Conservation (phyloP, 2,329 filamentous ascomycete species). For the Diaporthe ilicicola region DNA sequence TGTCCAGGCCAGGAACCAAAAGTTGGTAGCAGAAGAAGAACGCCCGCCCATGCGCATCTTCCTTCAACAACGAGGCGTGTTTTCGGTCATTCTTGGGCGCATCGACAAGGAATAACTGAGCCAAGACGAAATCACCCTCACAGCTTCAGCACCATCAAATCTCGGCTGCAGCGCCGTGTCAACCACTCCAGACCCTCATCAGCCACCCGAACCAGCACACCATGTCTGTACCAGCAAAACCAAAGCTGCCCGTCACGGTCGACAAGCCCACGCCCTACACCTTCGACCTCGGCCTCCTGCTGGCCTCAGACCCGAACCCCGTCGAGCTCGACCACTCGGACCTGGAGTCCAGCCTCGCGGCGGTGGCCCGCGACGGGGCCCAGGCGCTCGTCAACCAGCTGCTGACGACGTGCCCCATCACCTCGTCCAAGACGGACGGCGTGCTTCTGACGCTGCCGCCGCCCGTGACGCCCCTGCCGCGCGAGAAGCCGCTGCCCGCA, state of each 20-base stretch:
- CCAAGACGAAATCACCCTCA: not conserved
- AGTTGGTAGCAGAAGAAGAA: not conserved
- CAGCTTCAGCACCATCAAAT: not conserved
- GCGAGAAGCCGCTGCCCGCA: slow-evolving; percentile 89
- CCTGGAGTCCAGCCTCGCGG: slow-evolving; percentile 74
- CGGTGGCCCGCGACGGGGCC: slow-evolving; percentile 85
- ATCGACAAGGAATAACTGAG: not conserved
- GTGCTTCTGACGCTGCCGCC: slow-evolving; percentile 83
- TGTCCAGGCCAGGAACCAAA: slow-evolving; percentile 16
- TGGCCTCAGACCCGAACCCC: slow-evolving; percentile 88
- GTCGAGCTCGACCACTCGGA: slow-evolving; percentile 62
- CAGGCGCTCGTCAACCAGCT: slow-evolving; percentile 95
- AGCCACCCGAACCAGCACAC: slow-evolving; percentile 2
- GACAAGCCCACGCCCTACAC: slow-evolving; percentile 89
- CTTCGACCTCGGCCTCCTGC: slow-evolving; percentile 89
- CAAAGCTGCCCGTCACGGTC: slow-evolving; percentile 70
- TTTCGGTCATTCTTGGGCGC: not conserved
- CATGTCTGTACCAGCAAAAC: slow-evolving; percentile 39
- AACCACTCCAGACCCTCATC: not conserved
- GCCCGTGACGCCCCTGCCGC: slow-evolving; percentile 75
- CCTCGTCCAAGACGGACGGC: slow-evolving; percentile 67
- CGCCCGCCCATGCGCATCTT: not conserved
- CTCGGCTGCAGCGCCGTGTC: not conserved
- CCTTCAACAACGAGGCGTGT: not conserved
- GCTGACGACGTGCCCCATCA: slow-evolving; percentile 84